These are phyloP conservation scores for Suillus occidentalis DNA, from an alignment of 768 basidiomycete species.

Conservation along the genomic window DNA sequence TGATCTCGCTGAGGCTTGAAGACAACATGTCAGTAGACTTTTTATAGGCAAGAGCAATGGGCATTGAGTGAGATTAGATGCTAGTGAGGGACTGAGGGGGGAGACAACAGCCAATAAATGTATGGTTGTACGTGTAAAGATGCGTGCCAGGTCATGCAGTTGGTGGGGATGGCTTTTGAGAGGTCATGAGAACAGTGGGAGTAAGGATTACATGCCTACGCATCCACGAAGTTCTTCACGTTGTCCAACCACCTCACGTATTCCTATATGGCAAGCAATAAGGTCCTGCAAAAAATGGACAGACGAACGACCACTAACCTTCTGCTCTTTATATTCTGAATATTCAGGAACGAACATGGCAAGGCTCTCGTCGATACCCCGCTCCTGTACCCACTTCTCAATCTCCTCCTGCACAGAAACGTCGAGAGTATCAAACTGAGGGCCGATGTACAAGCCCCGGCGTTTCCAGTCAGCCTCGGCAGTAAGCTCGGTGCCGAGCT, in stretches of 20 bases:
- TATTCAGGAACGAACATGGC: constrained; percentile 90
- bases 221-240: constrained; percentile 81
- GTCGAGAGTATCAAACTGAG: constrained; percentile 92
- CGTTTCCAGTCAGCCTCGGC: constrained; percentile 95
- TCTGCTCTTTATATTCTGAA: constrained; percentile 89
- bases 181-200: not conserved
- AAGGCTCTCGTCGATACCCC: constrained; percentile 80
- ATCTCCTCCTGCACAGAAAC: constrained; percentile 86
- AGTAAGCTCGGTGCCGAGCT: constrained; percentile 71
- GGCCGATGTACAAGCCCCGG: constrained; percentile 89
- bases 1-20: not conserved
- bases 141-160: constrained; percentile 9
- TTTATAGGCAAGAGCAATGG: not conserved
- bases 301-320: constrained; percentile 48
- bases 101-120: constrained; percentile 20
- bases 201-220: constrained; percentile 29
- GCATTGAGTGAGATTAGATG: constrained; percentile 2
- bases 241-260: constrained; percentile 87
- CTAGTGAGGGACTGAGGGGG: constrained; percentile 17
- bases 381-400: constrained; percentile 85
- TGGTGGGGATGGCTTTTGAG: constrained; percentile 1
- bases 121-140: constrained; percentile 12
- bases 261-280: constrained; percentile 53
- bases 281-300: constrained; percentile 7
- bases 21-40: not conserved